Evolutionary conservation across 345 rosid species (phyloP), one percentile per base, ranked within the genome.

Genomic region (Pseudoturritis turrita): DNA sequence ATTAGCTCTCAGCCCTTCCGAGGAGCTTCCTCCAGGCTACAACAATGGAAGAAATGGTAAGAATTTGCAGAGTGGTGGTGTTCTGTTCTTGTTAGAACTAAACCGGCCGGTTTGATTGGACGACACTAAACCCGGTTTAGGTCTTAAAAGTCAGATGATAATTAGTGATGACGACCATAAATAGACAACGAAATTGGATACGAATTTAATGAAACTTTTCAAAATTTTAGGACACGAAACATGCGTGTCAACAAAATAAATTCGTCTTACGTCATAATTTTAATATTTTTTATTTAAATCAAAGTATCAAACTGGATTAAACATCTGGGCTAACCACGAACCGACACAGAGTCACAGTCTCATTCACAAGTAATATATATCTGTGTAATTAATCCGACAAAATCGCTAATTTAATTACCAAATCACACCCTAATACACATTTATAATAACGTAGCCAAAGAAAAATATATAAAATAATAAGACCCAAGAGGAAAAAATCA

Each of bases 11-110:
- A 86, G 56, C 14, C 96, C 89, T 53, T 84, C 92, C 2, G 76
- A 46, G 12, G 78, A 61, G 58, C 51, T 79, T 63, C 83, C 94
- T 76, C 81, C 92, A 22, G 88, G 86, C 98, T 94, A 79, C 83
- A 75, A 58, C 72, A 50, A 36, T 22, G 56, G 37, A 57, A 17
- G 35, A 57, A 35, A 41, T 26, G 19, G 9, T 25, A n/a, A 63
- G 47, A 63, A 25, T 13, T 13, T 35, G 65, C 37, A 33, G 25
- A 22, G 14, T 47, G 1, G 10, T 37, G 8, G 6, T 6, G 31
- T 52, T 72, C 51, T 60, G 58, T 53, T 60, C 29, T 45, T 1
- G 13, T n/a, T 45, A 28, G 1, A 29, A n/a, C 26, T 75, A 18
- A 53, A 62, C 59, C 51, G 53, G 52, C 8, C 33, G 58, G 69